phyloP scores from a whole-genome alignment of 805 yeast species.

The Zygoascus ofunaensis region DNA sequence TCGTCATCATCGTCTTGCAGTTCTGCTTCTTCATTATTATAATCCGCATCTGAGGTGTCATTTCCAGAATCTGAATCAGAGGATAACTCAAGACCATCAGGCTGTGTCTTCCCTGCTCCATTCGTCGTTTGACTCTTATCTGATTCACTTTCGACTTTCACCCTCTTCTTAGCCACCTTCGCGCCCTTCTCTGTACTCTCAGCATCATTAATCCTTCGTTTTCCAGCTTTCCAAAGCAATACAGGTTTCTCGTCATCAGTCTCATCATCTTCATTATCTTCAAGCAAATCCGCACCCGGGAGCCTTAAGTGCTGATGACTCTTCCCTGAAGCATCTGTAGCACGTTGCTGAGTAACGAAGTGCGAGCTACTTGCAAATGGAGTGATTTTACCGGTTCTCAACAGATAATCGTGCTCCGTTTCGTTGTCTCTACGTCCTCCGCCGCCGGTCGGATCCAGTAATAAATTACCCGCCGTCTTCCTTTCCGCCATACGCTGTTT shows the following conservation, averaged over 20 bases:
- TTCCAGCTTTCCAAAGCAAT: neutral
- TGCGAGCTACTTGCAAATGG: slow-evolving; percentile 65
- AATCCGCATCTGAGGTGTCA: slow-evolving; percentile 13
- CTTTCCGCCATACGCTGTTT: slow-evolving; percentile 35
- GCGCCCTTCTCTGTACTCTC: neutral
- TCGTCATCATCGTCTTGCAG: slow-evolving; percentile 18
- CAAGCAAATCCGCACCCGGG: slow-evolving; percentile 38
- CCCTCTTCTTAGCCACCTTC: neutral
- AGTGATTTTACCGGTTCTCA: slow-evolving; percentile 86
- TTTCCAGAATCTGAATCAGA: slow-evolving; percentile 7
- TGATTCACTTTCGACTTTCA: slow-evolving; percentile 4
- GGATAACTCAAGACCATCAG: no score
- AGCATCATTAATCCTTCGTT: slow-evolving; percentile 4
- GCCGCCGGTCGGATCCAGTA: slow-evolving; percentile 7
- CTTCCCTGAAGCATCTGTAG: slow-evolving; percentile 9
- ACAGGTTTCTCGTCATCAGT: slow-evolving; percentile 3
- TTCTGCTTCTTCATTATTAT: slow-evolving; percentile 18
- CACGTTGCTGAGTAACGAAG: slow-evolving; percentile 6
- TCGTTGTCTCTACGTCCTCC: slow-evolving; percentile 53
- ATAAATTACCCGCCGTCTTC: slow-evolving; percentile 13
- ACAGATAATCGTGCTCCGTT: slow-evolving; percentile 64
- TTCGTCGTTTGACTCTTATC: slow-evolving; percentile 1
- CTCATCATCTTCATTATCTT: slow-evolving; percentile 13
- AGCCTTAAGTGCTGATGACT: slow-evolving; percentile 40
- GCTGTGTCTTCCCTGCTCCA: neutral